These are phyloP conservation scores for Xylaria grammica DNA, from an alignment of 495 filamentous ascomycete species.

Conservation along the genomic window DNA sequence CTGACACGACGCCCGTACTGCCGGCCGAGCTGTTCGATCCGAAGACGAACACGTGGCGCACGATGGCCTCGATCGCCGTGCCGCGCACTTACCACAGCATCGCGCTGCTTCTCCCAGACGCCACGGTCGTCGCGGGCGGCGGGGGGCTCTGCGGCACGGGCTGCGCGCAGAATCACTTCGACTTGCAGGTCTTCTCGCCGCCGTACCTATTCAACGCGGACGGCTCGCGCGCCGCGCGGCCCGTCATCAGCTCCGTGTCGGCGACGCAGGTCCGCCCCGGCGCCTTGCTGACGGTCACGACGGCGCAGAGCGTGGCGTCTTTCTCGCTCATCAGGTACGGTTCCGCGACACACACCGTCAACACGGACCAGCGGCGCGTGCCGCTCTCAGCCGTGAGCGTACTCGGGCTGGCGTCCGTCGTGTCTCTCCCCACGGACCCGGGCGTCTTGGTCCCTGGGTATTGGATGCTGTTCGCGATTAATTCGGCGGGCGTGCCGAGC, in stretches of 20 bases:
- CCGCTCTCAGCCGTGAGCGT: slow-evolving; percentile 41
- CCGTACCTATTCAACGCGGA: slow-evolving; percentile 56
- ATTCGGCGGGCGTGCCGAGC: slow-evolving; percentile 55
- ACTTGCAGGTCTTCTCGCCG: slow-evolving; percentile 62
- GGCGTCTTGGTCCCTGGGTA: slow-evolving; percentile 61
- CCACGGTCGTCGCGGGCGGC: slow-evolving; percentile 58
- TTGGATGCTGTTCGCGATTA: slow-evolving; percentile 63
- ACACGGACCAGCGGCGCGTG: slow-evolving; percentile 64
- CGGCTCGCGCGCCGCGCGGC: slow-evolving; percentile 49
- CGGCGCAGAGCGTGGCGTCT: slow-evolving; percentile 30
- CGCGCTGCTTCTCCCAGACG: slow-evolving; percentile 62
- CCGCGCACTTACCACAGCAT: slow-evolving; percentile 63
- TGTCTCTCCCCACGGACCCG: slow-evolving; percentile 49
- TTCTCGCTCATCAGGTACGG: slow-evolving; percentile 51
- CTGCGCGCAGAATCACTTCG: slow-evolving; percentile 62
- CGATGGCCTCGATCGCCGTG: slow-evolving; percentile 46
- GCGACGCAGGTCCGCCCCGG: slow-evolving; percentile 35
- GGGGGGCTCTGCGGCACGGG: slow-evolving; percentile 59
- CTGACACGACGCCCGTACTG: slow-evolving; percentile 50
- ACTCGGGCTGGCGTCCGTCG: not conserved
- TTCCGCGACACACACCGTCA: slow-evolving; percentile 60
- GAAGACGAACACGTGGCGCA: slow-evolving; percentile 42
- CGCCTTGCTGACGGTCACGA: slow-evolving; percentile 40
- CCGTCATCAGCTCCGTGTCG: slow-evolving; percentile 36
- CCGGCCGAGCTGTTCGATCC: slow-evolving; percentile 61